These are phyloP conservation scores for Curvularia sp. DNA, from an alignment of 2,329 filamentous ascomycete species.

Conservation along the genomic window DNA sequence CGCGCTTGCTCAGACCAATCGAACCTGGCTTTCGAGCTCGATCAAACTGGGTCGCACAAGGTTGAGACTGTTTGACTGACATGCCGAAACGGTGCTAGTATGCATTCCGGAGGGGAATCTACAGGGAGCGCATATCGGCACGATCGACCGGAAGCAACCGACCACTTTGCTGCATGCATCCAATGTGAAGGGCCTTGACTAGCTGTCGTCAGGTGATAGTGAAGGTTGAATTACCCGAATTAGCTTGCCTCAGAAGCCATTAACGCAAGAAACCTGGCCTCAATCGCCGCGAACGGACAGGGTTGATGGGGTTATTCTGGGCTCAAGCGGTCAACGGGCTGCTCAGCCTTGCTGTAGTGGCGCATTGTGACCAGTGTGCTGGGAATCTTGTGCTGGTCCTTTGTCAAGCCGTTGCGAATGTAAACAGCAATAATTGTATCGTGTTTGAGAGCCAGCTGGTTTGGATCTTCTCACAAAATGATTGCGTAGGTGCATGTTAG, in stretches of 20 bases:
- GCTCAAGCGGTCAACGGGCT: slow-evolving; percentile 20
- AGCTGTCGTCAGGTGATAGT: slow-evolving; percentile 23
- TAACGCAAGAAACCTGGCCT: slow-evolving; percentile 8
- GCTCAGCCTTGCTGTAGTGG: slow-evolving; percentile 19
- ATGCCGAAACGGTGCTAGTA: slow-evolving; percentile 31
- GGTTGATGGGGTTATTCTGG: slow-evolving; percentile 13
- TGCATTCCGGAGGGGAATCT: slow-evolving; percentile 36
- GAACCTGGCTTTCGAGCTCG: slow-evolving; percentile 21
- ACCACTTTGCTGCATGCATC: slow-evolving; percentile 44
- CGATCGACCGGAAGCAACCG: slow-evolving; percentile 47
- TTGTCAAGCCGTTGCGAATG: slow-evolving; percentile 9
- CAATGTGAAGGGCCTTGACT: slow-evolving; percentile 26
- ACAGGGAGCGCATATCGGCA: slow-evolving; percentile 25
- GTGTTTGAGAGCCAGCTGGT: slow-evolving; percentile 7
- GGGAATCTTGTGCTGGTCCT: slow-evolving; percentile 17
- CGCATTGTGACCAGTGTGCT: slow-evolving; percentile 17
- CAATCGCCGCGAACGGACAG: slow-evolving; percentile 23
- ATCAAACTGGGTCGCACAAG: slow-evolving; percentile 36
- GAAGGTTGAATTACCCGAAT: slow-evolving; percentile 27
- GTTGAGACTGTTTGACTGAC: slow-evolving; percentile 37
- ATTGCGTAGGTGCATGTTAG: slow-evolving; percentile 11
- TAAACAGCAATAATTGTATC: slow-evolving; percentile 2
- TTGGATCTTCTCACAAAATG: slow-evolving; percentile 9
- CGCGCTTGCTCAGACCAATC: slow-evolving; percentile 31
- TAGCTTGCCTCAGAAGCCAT: slow-evolving; percentile 28